Percentiles rank a stretch among this genome's conserved stretches.
These are phyloP conservation scores for Cunninghamia lanceolata DNA, from an alignment of 75 land plant species.

Conservation along the genomic window DNA sequence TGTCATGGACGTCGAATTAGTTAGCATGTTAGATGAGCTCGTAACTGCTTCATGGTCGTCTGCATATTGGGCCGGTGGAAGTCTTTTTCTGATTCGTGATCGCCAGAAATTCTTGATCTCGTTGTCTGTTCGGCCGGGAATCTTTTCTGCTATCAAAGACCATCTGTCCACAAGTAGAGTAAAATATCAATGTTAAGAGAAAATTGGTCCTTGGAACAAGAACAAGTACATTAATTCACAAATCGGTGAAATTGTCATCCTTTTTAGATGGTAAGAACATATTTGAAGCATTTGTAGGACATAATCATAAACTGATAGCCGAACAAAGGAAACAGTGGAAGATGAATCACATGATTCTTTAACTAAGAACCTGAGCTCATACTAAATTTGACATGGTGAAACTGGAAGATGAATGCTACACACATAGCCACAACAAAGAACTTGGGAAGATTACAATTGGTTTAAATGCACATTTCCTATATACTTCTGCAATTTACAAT, in stretches of 20 bases:
- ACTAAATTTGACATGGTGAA: too few species aligned
- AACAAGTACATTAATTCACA: neutral
- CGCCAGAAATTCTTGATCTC: conserved; percentile 25
- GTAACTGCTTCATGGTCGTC: neutral
- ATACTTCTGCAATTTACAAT: too few species aligned
- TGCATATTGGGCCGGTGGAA: neutral
- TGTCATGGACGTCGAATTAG: neutral
- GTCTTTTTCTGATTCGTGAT: conserved; percentile 9
- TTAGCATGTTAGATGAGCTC: neutral
- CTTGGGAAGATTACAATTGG: too few species aligned
- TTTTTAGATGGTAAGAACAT: neutral
- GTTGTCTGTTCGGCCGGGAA: conserved; percentile 25
- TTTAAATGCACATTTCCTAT: too few species aligned
- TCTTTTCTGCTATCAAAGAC: conserved; percentile 14
- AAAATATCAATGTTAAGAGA: neutral
- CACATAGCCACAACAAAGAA: too few species aligned
- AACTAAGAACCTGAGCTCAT: too few species aligned
- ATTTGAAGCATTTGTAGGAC: too few species aligned
- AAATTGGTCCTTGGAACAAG: neutral
- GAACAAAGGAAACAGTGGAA: too few species aligned
- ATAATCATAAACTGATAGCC: too few species aligned
- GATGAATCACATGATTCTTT: too few species aligned
- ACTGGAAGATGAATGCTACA: too few species aligned
- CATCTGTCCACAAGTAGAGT: conserved; percentile 2
- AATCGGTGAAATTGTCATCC: neutral